phyloP scores from a whole-genome alignment of 306 rosid species.

The Lagenaria siceraria region DNA sequence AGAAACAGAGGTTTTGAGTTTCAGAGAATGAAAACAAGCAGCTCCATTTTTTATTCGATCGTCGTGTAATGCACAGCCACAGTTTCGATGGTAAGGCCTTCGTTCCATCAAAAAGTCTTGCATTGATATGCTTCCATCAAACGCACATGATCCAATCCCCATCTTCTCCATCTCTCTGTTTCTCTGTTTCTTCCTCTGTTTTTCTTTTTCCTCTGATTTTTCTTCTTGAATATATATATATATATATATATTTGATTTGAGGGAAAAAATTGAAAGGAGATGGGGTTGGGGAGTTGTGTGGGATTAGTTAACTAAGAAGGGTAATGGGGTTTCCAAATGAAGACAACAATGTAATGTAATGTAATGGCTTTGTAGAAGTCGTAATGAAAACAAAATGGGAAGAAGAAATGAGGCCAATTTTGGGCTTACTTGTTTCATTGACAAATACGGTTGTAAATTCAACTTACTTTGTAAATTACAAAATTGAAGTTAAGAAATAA shows the following conservation, averaged over 20 bases:
- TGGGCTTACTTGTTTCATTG: too few species aligned
- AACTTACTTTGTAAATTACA: neutral
- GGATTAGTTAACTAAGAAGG: neutral
- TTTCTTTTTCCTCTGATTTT: neutral
- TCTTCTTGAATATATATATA: neutral
- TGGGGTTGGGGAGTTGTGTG: neutral
- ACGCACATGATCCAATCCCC: constrained; percentile 17
- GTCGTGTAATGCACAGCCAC: constrained; percentile 53
- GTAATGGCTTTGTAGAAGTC: neutral
- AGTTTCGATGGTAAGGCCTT: constrained; percentile 73
- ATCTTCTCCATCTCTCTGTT: constrained; percentile 26
- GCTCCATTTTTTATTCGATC: constrained; percentile 1
- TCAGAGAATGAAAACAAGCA: constrained; percentile 9
- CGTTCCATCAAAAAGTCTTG: constrained; percentile 34
- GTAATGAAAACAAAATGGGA: neutral
- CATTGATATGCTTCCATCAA: constrained; percentile 36
- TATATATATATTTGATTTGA: neutral
- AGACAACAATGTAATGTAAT: neutral
- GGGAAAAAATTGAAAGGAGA: neutral
- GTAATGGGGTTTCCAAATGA: neutral
- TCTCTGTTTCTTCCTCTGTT: neutral
- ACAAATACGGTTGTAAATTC: neutral
- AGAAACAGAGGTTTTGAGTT: constrained; percentile 7
- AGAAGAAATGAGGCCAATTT: neutral
- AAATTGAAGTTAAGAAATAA: too few species aligned